These are phyloP conservation scores for Pelargonium nanum DNA, from an alignment of 345 rosid genomes.

Conservation along the genomic window DNA sequence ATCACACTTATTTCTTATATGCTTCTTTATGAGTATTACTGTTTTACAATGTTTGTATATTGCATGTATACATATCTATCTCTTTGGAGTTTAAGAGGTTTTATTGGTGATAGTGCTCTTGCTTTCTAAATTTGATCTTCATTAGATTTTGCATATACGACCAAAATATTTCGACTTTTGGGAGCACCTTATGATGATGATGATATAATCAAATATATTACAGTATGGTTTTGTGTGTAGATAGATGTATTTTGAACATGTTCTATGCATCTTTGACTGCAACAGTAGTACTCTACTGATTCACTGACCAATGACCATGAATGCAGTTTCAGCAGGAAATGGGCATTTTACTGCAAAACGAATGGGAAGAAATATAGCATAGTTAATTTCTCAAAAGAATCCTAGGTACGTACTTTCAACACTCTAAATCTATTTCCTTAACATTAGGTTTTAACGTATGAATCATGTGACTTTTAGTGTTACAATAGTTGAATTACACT, in stretches of 20 bases:
- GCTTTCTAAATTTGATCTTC: too few species aligned
- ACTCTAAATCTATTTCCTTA: too few species aligned
- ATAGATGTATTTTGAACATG: background rate
- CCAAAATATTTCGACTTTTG: too few species aligned
- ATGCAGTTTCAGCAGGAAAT: background rate
- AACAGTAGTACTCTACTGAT: background rate
- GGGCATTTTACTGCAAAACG: background rate
- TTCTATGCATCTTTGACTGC: background rate
- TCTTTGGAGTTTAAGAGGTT: background rate
- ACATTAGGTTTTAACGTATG: too few species aligned
- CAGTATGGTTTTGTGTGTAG: background rate
- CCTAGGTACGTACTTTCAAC: too few species aligned
- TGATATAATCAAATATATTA: too few species aligned
- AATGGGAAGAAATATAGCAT: background rate
- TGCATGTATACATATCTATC: too few species aligned
- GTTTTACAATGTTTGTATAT: background rate
- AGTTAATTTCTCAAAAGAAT: background rate
- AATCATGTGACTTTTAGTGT: too few species aligned
- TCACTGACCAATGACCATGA: background rate
- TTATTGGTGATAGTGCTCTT: too few species aligned
- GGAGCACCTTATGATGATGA: too few species aligned
- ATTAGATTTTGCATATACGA: background rate
- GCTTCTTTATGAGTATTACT: background rate
- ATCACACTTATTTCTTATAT: too few species aligned
- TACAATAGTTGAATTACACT: too few species aligned